Evolutionary conservation across 83 land plant genomes (phyloP).

Genomic region (Picea abies): DNA sequence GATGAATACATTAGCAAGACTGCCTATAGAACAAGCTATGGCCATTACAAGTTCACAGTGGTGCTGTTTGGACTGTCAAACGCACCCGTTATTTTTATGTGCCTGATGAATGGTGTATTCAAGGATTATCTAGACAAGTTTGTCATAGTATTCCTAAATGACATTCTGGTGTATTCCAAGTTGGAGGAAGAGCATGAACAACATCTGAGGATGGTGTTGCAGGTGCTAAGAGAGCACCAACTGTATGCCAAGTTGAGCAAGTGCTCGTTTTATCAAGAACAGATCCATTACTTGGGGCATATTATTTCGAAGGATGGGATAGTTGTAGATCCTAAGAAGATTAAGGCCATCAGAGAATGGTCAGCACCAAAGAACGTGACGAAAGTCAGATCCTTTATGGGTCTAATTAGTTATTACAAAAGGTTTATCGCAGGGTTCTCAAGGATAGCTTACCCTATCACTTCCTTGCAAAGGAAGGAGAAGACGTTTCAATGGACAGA

Average conservation of each 20-base stretch:
- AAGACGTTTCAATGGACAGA: neutral
- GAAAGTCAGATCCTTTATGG: neutral
- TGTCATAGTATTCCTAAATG: conserved; percentile 23
- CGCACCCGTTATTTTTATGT: conserved; percentile 20
- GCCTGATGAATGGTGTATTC: conserved; percentile 19
- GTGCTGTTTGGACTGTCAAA: conserved; percentile 20
- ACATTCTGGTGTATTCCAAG: conserved; percentile 25
- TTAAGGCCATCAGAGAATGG: neutral
- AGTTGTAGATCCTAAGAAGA: neutral
- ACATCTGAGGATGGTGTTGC: conserved; percentile 9
- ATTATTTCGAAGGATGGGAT: neutral
- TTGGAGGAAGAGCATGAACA: conserved; percentile 4
- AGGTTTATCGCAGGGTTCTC: neutral
- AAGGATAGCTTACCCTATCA: neutral
- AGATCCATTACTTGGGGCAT: neutral
- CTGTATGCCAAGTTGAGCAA: conserved; percentile 21
- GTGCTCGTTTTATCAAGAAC: conserved; percentile 4
- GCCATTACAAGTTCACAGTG: neutral
- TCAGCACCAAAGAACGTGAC: neutral
- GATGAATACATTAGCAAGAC: neutral
- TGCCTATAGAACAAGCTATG: neutral
- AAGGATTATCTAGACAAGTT: neutral
- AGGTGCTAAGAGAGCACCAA: neutral
- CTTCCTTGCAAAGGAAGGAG: neutral
- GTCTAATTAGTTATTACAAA: neutral